A percentile compares a stretch with the other conserved stretches of the same genome.
Evolutionary conservation across 129 eudicot genomes (phyloP).

Genomic region (sunflower (Helianthus annuus)): HanXRQr2.0-SUNRISE NC_035446.2:123073595-123074094

Average conservation of each 20-base stretch:
- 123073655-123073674: too few species aligned
- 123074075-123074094: slow-evolving; percentile 25
- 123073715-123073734: too few species aligned
- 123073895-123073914: background rate
- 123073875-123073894: background rate
- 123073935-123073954: slow-evolving; percentile 9
- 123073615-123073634: too few species aligned
- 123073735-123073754: too few species aligned
- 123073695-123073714: too few species aligned
- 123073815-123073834: background rate
- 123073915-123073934: background rate
- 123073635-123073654: too few species aligned
- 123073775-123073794: too few species aligned
- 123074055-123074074: slow-evolving; percentile 23
- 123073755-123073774: too few species aligned
- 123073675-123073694: too few species aligned
- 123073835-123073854: background rate
- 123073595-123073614: too few species aligned
- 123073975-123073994: slow-evolving; percentile 24
- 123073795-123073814: background rate
- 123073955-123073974: background rate
- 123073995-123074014: background rate
- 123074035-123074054: slow-evolving; percentile 13
- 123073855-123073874: background rate
- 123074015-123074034: slow-evolving; percentile 29